Evolutionary conservation across 164 flowering plant genomes (phyloP).

Genomic region (Chimonanthus praecox): DNA sequence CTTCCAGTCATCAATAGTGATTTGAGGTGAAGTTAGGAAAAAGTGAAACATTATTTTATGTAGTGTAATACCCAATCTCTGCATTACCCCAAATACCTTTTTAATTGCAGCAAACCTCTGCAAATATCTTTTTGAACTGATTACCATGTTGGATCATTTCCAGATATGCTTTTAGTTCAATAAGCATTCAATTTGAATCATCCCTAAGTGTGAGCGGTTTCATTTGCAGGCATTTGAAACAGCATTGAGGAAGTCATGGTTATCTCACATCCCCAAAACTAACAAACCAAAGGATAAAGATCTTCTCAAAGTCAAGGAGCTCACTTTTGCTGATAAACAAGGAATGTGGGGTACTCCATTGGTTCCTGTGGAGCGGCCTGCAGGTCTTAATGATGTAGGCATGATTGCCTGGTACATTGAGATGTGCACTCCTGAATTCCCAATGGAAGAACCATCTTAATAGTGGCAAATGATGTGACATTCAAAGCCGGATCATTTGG

Average conservation of each 20-base stretch:
- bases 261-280: conserved; percentile 29
- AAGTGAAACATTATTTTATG: not conserved
- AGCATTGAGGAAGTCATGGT: conserved; percentile 71
- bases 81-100: not conserved
- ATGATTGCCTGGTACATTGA: conserved; percentile 98
- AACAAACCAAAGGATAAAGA: conserved; percentile 42
- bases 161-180: not conserved
- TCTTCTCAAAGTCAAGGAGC: conserved; percentile 66
- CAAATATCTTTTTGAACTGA: not conserved
- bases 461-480: conserved; percentile 91
- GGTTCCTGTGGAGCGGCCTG: conserved; percentile 54
- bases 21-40: not conserved
- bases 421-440: conserved; percentile 94
- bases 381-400: conserved; percentile 87
- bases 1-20: not conserved
- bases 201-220: not conserved
- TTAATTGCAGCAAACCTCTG: not conserved
- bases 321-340: conserved; percentile 56
- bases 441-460: conserved; percentile 62
- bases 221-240: conserved; percentile 83
- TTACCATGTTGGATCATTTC: not conserved
- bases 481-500: conserved; percentile 98
- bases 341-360: conserved; percentile 85
- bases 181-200: not conserved
- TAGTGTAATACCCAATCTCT: not conserved